Base-by-base conservation (phyloP, 2,329 filamentous ascomycete species). In the Pseudopithomyces chartarum region DNA sequence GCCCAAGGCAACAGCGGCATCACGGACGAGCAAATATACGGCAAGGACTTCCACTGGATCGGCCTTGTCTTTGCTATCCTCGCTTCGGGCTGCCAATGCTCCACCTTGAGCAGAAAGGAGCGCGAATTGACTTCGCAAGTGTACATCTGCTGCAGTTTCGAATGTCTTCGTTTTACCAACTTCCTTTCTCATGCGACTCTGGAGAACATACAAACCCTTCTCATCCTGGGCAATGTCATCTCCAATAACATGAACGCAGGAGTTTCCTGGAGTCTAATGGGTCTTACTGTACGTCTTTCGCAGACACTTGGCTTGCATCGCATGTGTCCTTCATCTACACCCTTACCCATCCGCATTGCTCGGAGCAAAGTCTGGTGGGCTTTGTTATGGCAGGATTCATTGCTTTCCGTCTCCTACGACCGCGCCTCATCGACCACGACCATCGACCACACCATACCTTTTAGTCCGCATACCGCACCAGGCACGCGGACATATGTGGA, bases 181-280 rank as follows among this genome's bases (percentile, higher is more conserved):
- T 88, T 87, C 67, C 68, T 88, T 7, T 87, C 85, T 0, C 83
- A 86, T 56, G 83, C 85, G 26, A 85, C 82, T 3, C 74, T 87
- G 34, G 84, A 87, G 59, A 85, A 82, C 40, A 86, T 88, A 36
- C 84, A 88, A 66, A 85, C 85, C 0, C 77, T 87, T 20, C 73
- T 87, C 2, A 83, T 87, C 12, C 85, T 88, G 29, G 84, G 84
- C 47, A 87, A 87, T 63, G 85, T 85, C 22, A 77, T 86, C 29
- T 84, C 84, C 1, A 85, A 86, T 66, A 86, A 85, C 60, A 86
- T 86, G 84, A 88, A 87, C 57, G 85, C 85, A 8, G 85, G 85
- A 2, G 85, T 86, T 17, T 84, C 85, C 4, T 88, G 87, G 78
- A 84, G 85, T 23, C 69, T 87, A 13, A 81, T 72, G 79, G 80